Conservation (phyloP, 2,329 filamentous ascomycete genomes). For the Hysterium pulicare region DNA sequence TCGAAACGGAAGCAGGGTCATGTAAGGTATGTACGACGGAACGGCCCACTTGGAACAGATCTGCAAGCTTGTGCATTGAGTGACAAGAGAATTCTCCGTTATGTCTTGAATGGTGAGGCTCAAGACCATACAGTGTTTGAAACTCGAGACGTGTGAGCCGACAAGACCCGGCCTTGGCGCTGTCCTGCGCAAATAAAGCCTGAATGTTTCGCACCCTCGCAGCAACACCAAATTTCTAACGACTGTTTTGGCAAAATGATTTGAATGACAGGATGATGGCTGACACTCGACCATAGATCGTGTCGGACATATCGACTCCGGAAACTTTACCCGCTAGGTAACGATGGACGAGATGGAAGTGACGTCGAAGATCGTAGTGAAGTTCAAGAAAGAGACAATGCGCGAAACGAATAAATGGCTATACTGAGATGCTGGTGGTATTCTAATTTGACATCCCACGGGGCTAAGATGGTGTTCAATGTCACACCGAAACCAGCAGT, state of each 20-base stretch:
- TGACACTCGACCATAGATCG: not conserved
- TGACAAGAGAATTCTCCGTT: slow-evolving; percentile 13
- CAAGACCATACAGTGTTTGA: slow-evolving; percentile 16
- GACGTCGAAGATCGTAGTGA: no score
- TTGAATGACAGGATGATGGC: not conserved
- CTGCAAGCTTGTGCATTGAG: slow-evolving; percentile 15
- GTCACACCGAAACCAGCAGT: no score
- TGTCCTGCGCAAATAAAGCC: slow-evolving; percentile 14
- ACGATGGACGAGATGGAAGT: no score
- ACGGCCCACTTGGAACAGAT: no score
- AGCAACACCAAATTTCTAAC: slow-evolving; percentile 1
- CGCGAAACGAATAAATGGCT: no score
- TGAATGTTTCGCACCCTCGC: no score
- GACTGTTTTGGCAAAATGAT: no score
- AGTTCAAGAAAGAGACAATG: no score
- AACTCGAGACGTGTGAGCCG: slow-evolving; percentile 27
- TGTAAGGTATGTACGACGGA: no score
- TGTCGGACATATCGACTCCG: slow-evolving; percentile 2
- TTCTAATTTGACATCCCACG: no score
- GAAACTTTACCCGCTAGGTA: slow-evolving; percentile 4
- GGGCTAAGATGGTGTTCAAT: no score
- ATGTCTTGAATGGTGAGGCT: slow-evolving; percentile 11
- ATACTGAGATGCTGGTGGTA: no score
- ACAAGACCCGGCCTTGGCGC: slow-evolving; percentile 20
- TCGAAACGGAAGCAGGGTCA: slow-evolving; percentile 9